These are phyloP conservation scores for Antrodiella citrinella DNA, from an alignment of 768 basidiomycete species.

Conservation along the genomic window DNA sequence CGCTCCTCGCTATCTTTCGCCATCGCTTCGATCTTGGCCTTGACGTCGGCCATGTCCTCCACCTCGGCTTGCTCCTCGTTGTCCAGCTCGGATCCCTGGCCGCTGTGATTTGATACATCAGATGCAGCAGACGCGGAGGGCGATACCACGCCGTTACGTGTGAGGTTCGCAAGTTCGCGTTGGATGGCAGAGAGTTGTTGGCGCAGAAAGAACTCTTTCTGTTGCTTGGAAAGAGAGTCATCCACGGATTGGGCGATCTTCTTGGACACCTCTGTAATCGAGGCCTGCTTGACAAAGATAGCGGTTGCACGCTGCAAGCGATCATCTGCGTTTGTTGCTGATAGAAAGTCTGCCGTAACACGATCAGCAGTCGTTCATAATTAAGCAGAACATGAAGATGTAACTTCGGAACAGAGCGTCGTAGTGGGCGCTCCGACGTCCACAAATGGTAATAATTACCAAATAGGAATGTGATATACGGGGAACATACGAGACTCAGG, in stretches of 20 bases:
- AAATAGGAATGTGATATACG: background rate
- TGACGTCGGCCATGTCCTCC: slow-evolving; percentile 69
- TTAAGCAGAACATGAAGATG: background rate
- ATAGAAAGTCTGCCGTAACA: slow-evolving; percentile 43
- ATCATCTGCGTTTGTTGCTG: slow-evolving; percentile 48
- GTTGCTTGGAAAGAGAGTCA: slow-evolving; percentile 79
- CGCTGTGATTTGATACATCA: background rate
- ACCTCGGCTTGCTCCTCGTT: slow-evolving; percentile 77
- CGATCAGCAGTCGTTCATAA: background rate
- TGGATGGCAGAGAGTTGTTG: slow-evolving; percentile 79
- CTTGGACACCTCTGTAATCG: slow-evolving; percentile 73
- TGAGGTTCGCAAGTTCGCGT: slow-evolving; percentile 59
- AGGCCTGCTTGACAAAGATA: slow-evolving; percentile 66
- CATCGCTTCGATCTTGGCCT: slow-evolving; percentile 68
- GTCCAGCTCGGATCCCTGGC: slow-evolving; percentile 44
- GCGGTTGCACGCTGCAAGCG: slow-evolving; percentile 61
- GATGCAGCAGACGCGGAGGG: slow-evolving; percentile 8
- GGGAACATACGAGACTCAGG: background rate
- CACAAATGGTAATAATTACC: background rate
- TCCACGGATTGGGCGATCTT: slow-evolving; percentile 77
- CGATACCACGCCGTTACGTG: slow-evolving; percentile 14
- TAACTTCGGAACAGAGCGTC: background rate
- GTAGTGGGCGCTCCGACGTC: background rate
- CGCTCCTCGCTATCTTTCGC: slow-evolving; percentile 69
- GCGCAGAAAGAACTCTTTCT: slow-evolving; percentile 80